phyloP scores from a whole-genome alignment of 371 early-diverging fungal species.

The Polyrhizophydium stewartii region DNA sequence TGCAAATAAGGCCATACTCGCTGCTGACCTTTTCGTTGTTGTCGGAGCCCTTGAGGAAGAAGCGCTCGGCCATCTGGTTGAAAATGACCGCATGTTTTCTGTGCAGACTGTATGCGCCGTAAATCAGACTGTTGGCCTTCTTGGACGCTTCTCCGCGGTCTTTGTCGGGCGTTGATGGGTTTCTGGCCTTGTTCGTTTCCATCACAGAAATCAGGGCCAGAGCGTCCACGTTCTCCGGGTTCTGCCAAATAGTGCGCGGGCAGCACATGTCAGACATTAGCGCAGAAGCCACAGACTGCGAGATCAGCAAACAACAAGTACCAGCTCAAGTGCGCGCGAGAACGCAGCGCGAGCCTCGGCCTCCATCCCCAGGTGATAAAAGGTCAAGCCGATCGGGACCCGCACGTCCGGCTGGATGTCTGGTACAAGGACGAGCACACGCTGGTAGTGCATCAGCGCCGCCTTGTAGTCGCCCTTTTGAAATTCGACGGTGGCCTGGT shows the following conservation, averaged over 20 bases:
- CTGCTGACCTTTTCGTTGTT: slow-evolving; percentile 19
- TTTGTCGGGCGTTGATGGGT: background rate
- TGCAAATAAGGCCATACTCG: no score
- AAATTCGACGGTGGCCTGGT: slow-evolving; percentile 26
- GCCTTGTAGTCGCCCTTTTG: slow-evolving; percentile 34
- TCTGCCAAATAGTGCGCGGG: slow-evolving; percentile 12
- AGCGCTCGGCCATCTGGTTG: slow-evolving; percentile 25
- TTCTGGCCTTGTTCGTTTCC: slow-evolving; percentile 57
- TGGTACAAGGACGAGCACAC: slow-evolving; percentile 56
- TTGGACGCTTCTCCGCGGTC: no score
- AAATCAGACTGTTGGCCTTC: no score
- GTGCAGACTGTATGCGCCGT: no score
- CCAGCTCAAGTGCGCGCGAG: slow-evolving; percentile 62
- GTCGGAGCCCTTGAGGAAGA: slow-evolving; percentile 14
- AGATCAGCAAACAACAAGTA: slow-evolving; percentile 12
- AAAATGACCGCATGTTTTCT: slow-evolving; percentile 7
- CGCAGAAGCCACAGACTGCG: background rate
- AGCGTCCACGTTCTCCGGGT: slow-evolving; percentile 60
- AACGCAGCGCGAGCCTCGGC: slow-evolving; percentile 68
- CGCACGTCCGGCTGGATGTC: slow-evolving; percentile 68
- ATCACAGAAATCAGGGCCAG: slow-evolving; percentile 67
- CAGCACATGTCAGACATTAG: background rate
- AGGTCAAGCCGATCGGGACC: slow-evolving; percentile 85
- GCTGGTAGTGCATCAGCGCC: slow-evolving; percentile 71
- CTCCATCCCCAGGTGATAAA: slow-evolving; percentile 65